Percentiles rank a stretch among this genome's conserved stretches.
Conservation (phyloP, 768 basidiomycete genomes). For the Lactarius akahatsu region DNA sequence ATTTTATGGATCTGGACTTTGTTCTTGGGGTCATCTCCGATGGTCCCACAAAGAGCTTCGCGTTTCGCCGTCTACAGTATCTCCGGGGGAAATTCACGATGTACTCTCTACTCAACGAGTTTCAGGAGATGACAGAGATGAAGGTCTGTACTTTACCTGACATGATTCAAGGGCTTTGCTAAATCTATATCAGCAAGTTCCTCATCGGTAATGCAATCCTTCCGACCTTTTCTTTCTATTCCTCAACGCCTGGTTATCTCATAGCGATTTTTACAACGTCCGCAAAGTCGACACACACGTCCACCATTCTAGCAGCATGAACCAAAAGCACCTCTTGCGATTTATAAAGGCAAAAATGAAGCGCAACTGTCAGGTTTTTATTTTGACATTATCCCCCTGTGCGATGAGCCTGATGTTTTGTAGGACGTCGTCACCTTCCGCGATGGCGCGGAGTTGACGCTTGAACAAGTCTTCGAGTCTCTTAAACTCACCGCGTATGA, state of each 20-base stretch:
- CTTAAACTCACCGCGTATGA: slow-evolving; percentile 95
- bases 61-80: slow-evolving; percentile 88
- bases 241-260: not conserved
- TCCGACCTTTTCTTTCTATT: not conserved
- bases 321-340: slow-evolving; percentile 96
- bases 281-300: slow-evolving; percentile 99
- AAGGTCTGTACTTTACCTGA: slow-evolving; percentile 61
- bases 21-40: slow-evolving; percentile 88
- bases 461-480: slow-evolving; percentile 94
- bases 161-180: not conserved
- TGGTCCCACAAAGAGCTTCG: slow-evolving; percentile 95
- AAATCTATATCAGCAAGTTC: slow-evolving; percentile 56
- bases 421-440: slow-evolving; percentile 96
- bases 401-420: not conserved
- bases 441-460: slow-evolving; percentile 83
- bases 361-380: slow-evolving; percentile 67
- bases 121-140: slow-evolving; percentile 93
- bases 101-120: slow-evolving; percentile 89
- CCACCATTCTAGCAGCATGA: slow-evolving; percentile 98
- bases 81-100: slow-evolving; percentile 92
- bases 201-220: slow-evolving; percentile 60
- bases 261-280: slow-evolving; percentile 95
- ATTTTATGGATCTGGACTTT: slow-evolving; percentile 94
- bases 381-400: not conserved
- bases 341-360: slow-evolving; percentile 99